Base-by-base conservation (phyloP, 2,329 filamentous ascomycete genomes). In the Calonectria multiphialidica region DNA sequence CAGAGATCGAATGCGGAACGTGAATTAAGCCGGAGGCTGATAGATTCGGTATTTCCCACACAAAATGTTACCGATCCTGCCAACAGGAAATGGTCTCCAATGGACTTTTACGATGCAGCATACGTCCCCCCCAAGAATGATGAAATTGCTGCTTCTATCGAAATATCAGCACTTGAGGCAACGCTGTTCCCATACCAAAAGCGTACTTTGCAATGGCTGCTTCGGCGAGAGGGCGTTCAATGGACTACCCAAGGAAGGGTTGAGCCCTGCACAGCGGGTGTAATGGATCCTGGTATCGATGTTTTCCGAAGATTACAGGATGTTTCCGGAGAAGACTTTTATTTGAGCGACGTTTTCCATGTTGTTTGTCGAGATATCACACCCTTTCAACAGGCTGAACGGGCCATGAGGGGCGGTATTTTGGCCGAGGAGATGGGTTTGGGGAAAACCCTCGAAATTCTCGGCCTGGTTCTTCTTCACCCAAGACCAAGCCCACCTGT, bases 381-480 rank as follows among this genome's bases (percentile, higher is more conserved):
- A 0, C 78, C 83, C 3, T 91, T 90, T 67, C 81, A 82, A 40
- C 80, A 84, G 53, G 71, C 81, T 25, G 83, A 89, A 64, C 79
- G 81, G n/a, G 74, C 77, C 0, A 70, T 90, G 13, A 87, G 83
- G 55, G 90, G 91, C 15, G 93, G 93, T 0, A 92, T 95, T 59
- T 84, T 96, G 6, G 91, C 93, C 0, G 94, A 96, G 79, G 94
- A 96, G 81, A 96, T 96, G 94, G 94, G 94, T 0, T 85, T 96
- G 1, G 94, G 94, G 1, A 96, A 96, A 81, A 96, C 94, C 0
- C 86, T 96, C 3, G 94, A 96, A 83, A 87, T 94, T 2, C 90
- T 95, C 53, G 89, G 92, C 5, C 85, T 96, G 13, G 90, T 95
- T n/a, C 85, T 90, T 9, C 84, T 93, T 28, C 91, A 96, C 79